These are phyloP conservation scores for Ensete glaucum DNA, from an alignment of 176 grass and related monocot genomes.

Conservation along the genomic window DNA sequence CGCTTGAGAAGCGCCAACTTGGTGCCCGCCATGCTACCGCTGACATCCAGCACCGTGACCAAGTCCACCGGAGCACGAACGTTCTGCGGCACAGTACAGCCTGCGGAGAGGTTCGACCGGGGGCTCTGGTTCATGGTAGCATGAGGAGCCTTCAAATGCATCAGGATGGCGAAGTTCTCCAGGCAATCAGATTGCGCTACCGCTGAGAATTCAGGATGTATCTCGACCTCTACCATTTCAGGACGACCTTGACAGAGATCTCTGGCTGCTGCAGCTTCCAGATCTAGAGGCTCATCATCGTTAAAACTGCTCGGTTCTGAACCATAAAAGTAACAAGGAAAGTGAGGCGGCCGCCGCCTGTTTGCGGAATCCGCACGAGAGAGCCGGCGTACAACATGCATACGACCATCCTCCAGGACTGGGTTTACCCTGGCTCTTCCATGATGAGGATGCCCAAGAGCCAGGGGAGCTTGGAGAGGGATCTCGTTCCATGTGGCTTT, in stretches of 20 bases:
- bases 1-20: conserved; percentile 19
- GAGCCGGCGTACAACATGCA: background rate
- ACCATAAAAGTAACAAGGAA: background rate
- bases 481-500: conserved; percentile 18
- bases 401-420: background rate
- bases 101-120: background rate
- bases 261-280: background rate
- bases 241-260: background rate
- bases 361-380: background rate
- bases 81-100: background rate
- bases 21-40: conserved; percentile 13
- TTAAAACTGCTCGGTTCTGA: conserved; percentile 4
- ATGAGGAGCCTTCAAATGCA: conserved; percentile 19
- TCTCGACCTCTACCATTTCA: conserved; percentile 3
- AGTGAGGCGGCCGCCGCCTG: background rate
- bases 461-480: background rate
- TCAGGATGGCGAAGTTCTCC: conserved; percentile 7
- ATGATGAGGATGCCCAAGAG: conserved; percentile 1
- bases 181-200: conserved; percentile 2
- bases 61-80: conserved; percentile 11
- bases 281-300: conserved; percentile 12
- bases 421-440: conserved; percentile 14
- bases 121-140: background rate
- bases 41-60: conserved; percentile 13
- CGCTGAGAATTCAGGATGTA: conserved; percentile 10